Percentiles rank a stretch among this genome's conserved stretches.
Conservation (phyloP, 148 eudicot genomes). For the Diospyros lotus region DNA sequence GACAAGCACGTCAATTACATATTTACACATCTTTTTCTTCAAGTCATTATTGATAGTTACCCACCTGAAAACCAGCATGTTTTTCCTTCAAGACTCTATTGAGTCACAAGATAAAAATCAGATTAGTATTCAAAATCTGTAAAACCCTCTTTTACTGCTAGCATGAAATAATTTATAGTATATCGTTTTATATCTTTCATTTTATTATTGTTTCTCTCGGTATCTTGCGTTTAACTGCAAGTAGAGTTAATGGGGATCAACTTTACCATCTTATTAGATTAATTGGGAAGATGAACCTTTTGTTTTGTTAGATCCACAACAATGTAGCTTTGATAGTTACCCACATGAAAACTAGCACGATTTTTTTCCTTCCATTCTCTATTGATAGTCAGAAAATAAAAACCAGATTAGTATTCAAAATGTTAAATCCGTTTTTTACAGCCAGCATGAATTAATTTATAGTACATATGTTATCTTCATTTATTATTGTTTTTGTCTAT, state of each 20-base stretch:
- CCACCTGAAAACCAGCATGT: background rate
- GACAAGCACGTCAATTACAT: background rate
- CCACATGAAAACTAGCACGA: too few relatives aligned
- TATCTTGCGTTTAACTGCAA: too few relatives aligned
- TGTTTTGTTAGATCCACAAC: too few relatives aligned
- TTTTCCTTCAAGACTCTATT: background rate
- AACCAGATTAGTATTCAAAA: conserved; percentile 2
- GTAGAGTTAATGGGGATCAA: too few relatives aligned
- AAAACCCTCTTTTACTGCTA: background rate
- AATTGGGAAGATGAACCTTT: too few relatives aligned
- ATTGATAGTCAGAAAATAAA: background rate
- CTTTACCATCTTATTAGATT: too few relatives aligned
- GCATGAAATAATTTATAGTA: too few relatives aligned
- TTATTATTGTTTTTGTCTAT: background rate
- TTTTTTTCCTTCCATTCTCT: background rate
- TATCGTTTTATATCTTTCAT: too few relatives aligned
- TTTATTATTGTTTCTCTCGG: too few relatives aligned
- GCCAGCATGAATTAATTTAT: background rate
- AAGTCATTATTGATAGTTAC: too few relatives aligned
- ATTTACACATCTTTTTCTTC: background rate
- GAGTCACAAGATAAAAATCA: background rate
- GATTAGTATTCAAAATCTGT: background rate
- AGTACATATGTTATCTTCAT: too few relatives aligned
- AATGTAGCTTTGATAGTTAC: too few relatives aligned
- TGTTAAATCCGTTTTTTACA: background rate